Evolutionary conservation across 495 filamentous ascomycete species (phyloP).

Genomic region (Durotheca rogersii): DNA sequence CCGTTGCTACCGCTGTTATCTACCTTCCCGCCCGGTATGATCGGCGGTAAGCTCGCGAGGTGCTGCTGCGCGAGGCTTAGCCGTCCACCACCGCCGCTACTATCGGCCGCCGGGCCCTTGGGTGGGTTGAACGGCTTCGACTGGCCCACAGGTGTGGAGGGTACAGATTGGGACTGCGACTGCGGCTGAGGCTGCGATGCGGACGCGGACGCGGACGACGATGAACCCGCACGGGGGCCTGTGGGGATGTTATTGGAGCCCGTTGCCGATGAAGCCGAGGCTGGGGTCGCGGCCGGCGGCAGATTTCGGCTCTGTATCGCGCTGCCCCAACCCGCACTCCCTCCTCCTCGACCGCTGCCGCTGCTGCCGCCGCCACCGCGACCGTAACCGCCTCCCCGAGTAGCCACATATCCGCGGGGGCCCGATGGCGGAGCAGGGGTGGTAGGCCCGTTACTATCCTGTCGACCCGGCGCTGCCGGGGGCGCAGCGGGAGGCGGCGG

Average conservation of each 20-base stretch:
- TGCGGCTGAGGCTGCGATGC: too few species aligned
- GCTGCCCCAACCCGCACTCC: slow-evolving; percentile 40
- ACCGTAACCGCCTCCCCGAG: slow-evolving; percentile 38
- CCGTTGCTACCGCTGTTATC: too few species aligned
- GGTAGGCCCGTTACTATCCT: slow-evolving; percentile 42
- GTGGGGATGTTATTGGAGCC: slow-evolving; percentile 44
- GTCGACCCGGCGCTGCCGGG: slow-evolving; percentile 33
- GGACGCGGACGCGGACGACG: too few species aligned
- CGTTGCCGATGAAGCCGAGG: slow-evolving; percentile 31
- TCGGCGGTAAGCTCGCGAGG: slow-evolving; percentile 41
- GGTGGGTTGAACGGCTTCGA: slow-evolving; percentile 52
- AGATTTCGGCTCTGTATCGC: slow-evolving; percentile 38
- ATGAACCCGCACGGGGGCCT: slow-evolving; percentile 40
- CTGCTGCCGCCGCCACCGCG: too few species aligned
- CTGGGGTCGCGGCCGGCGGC: slow-evolving; percentile 35
- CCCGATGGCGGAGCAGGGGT: slow-evolving; percentile 46
- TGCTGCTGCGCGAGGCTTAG: slow-evolving; percentile 45
- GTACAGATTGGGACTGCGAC: slow-evolving; percentile 29
- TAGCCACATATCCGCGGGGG: slow-evolving; percentile 48
- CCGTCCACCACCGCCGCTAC: slow-evolving; percentile 34
- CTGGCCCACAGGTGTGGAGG: slow-evolving; percentile 31
- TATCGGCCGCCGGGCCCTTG: slow-evolving; percentile 47
- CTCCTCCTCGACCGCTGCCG: too few species aligned
- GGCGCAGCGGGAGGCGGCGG: slow-evolving; percentile 34
- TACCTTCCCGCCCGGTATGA: slow-evolving; percentile 47